Evolutionary conservation across 306 rosid species (phyloP), one percentile per base, ranked within the genome.

Genomic region (Dryas alaskensis): DNA sequence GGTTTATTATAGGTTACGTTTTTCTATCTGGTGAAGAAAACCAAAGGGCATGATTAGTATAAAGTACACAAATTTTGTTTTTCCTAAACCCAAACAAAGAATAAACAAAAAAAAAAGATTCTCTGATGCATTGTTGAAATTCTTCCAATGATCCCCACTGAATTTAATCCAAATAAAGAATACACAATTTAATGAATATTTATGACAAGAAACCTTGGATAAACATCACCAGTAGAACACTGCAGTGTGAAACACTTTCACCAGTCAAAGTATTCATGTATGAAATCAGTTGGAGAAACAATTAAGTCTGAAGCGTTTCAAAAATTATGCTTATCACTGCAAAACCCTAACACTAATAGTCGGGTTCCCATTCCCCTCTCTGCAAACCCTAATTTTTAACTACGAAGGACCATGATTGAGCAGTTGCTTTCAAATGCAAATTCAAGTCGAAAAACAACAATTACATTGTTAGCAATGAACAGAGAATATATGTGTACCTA

Each of bases 11-110:
- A 67, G 60, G 58, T 65, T 71, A 59, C 65, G 57, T 71, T 65
- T 69, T 69, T 63, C 69, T 70, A 49, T 39, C 78, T 76, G 72
- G 57, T 25, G 52, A 25, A 77, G 53, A 64, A 51, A 49, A 60
- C 27, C 52, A 75, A 60, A 37, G 71, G 31, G 65, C n/a, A 61
- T 6, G 53, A 43, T 75, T 46, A 53, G 64, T n/a, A 68, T 0
- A 43, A 7, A 40, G 13, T 45, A 42, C 37, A 64, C 11, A 64
- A 44, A 7, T 4, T n/a, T 7, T 44, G 4, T 44, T 7, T 44
- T 4, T 44, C 4, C 47, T 44, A 1, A 44, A 44, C 47, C 47
- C 47, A 4, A 44, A 7, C 5, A 42, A 12, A 64, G 0, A 64
- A 3, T 37, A 37, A 2, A 6, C 0, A 4, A 16, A 50, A 50